Base-by-base conservation (phyloP, 805 yeast genomes). In the Candida lessepsii region DNA sequence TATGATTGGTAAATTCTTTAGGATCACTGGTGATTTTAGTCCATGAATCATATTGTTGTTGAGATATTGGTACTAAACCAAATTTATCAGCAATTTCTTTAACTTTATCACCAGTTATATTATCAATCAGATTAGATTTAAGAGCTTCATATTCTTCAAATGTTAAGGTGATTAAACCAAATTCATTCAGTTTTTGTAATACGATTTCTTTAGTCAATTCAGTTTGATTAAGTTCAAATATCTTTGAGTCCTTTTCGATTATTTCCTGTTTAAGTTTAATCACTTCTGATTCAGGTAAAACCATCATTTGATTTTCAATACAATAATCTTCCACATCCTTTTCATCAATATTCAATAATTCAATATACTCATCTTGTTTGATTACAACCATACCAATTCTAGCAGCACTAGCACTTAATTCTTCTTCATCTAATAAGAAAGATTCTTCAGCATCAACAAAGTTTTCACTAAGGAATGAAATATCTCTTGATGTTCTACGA, bases 71-170 rank as follows among this genome's bases (percentile, higher is more conserved):
- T 8, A 35, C 39, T 31, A 73, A 57, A 4, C 75, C 73, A 30
- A 71, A 51, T 31, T 69, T 73, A 4, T 61, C 57, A 1, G 78
- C 78, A 37, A 60, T 54, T 2, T 51, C 29, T 2, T 25, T 8
- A 13, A 48, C 23, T 26, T 43, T 37, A 32, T 44, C 50, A 11
- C 49, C 48, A 11, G 49, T 47, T 9, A 45, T 36, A 29, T 45
- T 44, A 11, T 43, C 41, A 21, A 47, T 25, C 25, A 38, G 48
- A 3, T 40, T 35, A 13, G 34, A 37, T 43, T 60, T 58, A 49
- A 67, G 44, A 32, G 54, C 36, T 45, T 56, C 45, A 41, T 62
- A 60, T 21, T 65, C 65, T 9, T 54, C 54, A 21, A 53, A 50
- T 6, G 55, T 57, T 8, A 70, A 40, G 6, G 59, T 42, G 10